Evolutionary conservation across 768 basidiomycete genomes (phyloP).

Genomic region (Lentinula aciculospora): DNA sequence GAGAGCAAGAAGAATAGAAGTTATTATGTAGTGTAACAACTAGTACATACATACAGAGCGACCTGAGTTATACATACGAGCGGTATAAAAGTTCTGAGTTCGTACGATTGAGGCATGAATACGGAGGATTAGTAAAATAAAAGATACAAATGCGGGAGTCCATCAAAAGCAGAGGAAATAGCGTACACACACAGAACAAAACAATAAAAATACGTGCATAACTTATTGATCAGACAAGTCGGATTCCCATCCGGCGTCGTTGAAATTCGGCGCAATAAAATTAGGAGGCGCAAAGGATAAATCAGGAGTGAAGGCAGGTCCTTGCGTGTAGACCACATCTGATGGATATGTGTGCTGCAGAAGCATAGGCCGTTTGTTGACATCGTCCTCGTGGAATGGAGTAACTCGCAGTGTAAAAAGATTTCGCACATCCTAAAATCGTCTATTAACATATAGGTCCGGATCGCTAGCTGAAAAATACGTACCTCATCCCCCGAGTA

Average conservation of each 20-base stretch:
- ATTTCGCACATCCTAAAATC: neutral
- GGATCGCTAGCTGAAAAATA: neutral
- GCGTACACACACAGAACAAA: neutral
- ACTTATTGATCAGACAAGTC: conserved; percentile 25
- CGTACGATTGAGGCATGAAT: too few species aligned
- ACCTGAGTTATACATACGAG: neutral
- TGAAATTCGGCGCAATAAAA: conserved; percentile 44
- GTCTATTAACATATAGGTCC: neutral
- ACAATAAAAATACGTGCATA: conserved; percentile 7
- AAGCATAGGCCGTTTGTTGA: neutral
- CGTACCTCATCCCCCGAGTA: conserved; percentile 8
- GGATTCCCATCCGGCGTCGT: conserved; percentile 55
- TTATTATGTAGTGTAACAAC: neutral
- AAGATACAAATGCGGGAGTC: neutral
- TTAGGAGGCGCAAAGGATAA: conserved; percentile 38
- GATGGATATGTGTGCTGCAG: conserved; percentile 9
- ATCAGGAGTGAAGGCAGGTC: conserved; percentile 34
- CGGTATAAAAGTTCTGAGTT: neutral
- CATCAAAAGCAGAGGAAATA: neutral
- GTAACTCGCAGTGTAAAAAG: neutral
- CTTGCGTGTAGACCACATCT: conserved; percentile 15
- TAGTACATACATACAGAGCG: neutral
- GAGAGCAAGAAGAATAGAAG: neutral
- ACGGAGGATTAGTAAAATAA: neutral
- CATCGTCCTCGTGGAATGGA: neutral